Conservation (phyloP, 176 grass and related monocot species). For the Typha latifolia region DNA sequence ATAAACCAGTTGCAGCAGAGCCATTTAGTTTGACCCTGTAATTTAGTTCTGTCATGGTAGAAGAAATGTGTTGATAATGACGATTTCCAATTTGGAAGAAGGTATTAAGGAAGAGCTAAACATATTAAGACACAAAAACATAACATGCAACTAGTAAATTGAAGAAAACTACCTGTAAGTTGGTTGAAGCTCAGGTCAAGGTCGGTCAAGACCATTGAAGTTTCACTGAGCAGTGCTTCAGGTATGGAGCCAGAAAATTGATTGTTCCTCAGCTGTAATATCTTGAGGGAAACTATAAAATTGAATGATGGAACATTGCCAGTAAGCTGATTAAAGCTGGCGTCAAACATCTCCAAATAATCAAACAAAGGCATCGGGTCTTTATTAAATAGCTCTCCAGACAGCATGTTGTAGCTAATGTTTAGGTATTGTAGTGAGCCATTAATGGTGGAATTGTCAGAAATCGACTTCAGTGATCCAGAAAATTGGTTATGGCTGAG, state of each 20-base stretch:
- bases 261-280: constrained; percentile 62
- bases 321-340: constrained; percentile 66
- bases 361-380: constrained; percentile 63
- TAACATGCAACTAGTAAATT: neutral
- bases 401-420: constrained; percentile 65
- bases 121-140: neutral
- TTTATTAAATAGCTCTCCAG: constrained; percentile 61
- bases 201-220: constrained; percentile 75
- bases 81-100: neutral
- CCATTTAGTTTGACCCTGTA: too few species aligned
- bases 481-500: constrained; percentile 70
- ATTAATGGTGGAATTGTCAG: constrained; percentile 48
- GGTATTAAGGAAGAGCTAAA: neutral
- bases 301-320: constrained; percentile 71
- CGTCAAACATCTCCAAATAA: constrained; percentile 76
- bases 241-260: constrained; percentile 70
- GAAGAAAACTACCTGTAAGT: constrained; percentile 47
- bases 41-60: too few species aligned
- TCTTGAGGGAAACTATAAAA: constrained; percentile 77
- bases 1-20: too few species aligned
- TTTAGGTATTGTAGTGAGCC: constrained; percentile 60
- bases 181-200: constrained; percentile 88
- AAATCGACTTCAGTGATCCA: constrained; percentile 46
- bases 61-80: too few species aligned
- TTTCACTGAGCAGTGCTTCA: constrained; percentile 63